Evolutionary conservation across 805 yeast species (phyloP).

Genomic region (Saccharomycopsis sp.): DNA sequence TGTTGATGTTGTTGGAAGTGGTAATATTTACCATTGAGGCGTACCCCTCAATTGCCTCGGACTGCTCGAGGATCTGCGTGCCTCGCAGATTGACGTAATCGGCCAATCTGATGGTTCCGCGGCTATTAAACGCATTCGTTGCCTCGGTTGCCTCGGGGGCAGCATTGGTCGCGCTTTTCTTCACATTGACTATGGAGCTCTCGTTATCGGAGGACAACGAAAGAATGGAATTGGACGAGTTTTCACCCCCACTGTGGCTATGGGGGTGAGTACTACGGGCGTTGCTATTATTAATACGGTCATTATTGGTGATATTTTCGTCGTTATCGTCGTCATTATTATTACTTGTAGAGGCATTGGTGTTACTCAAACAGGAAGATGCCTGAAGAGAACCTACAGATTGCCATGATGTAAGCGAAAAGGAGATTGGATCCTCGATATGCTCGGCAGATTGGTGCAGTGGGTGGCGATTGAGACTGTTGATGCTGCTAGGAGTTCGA

Average conservation of each 20-base stretch:
- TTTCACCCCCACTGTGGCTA: constrained; percentile 6
- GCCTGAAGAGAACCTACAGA: constrained; percentile 7
- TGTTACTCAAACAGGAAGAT: not conserved
- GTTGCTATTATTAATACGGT: not conserved
- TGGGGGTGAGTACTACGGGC: constrained; percentile 7
- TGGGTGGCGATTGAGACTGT: not conserved
- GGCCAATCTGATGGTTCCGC: not conserved
- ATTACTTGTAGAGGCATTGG: not conserved
- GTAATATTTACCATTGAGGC: not conserved
- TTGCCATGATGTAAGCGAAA: constrained; percentile 21
- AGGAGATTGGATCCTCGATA: constrained; percentile 8
- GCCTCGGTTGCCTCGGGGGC: too few relatives aligned
- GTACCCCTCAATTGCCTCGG: not conserved
- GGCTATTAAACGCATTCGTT: not conserved
- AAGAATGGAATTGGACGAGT: constrained; percentile 14
- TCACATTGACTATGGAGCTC: constrained; percentile 2
- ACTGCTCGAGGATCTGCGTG: not conserved
- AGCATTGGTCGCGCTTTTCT: not conserved
- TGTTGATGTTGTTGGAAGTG: not conserved
- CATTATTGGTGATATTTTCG: not conserved
- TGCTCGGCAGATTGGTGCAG: not conserved
- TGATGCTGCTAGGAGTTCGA: not conserved
- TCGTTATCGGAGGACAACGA: constrained; percentile 19
- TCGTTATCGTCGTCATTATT: not conserved
- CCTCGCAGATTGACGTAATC: not conserved